Conservation (phyloP, 2,329 filamentous ascomycete species). For the Fusarium sp. region DNA sequence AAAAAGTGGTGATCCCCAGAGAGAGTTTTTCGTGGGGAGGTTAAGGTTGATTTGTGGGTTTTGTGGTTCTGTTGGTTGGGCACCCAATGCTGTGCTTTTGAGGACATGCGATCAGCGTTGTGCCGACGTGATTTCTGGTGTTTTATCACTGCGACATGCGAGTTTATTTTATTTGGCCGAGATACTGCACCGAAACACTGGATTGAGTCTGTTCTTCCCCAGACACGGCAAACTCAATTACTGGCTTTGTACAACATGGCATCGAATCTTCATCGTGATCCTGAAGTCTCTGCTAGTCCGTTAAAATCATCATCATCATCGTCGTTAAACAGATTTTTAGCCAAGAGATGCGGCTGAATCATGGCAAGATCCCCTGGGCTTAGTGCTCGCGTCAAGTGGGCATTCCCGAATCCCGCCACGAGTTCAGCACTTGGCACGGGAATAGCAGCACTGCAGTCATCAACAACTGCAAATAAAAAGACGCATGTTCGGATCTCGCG, state of each 20-base stretch:
- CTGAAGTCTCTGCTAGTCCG: background rate
- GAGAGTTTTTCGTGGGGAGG: background rate
- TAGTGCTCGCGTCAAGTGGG: conserved; percentile 7
- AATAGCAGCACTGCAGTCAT: background rate
- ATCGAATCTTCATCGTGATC: background rate
- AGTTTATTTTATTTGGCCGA: background rate
- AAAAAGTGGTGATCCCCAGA: conserved; percentile 14
- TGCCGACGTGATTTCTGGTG: background rate
- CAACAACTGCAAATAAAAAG: background rate
- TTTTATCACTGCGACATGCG: background rate
- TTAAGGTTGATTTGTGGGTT: conserved; percentile 32
- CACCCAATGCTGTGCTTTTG: background rate
- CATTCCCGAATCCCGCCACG: background rate
- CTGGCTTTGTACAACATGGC: background rate
- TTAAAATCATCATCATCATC: background rate
- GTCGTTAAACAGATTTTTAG: background rate
- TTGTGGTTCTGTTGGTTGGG: background rate
- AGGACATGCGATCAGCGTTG: background rate
- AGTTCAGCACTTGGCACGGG: conserved; percentile 15
- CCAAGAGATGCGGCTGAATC: conserved; percentile 33
- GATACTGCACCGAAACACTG: background rate
- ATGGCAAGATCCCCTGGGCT: conserved; percentile 1
- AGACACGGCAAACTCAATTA: background rate
- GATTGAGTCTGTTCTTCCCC: background rate
- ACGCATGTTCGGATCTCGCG: background rate